Percentiles rank a stretch among this genome's conserved stretches.
These are phyloP conservation scores for Ceriops decandra DNA, from an alignment of 345 rosid species.

Conservation along the genomic window DNA sequence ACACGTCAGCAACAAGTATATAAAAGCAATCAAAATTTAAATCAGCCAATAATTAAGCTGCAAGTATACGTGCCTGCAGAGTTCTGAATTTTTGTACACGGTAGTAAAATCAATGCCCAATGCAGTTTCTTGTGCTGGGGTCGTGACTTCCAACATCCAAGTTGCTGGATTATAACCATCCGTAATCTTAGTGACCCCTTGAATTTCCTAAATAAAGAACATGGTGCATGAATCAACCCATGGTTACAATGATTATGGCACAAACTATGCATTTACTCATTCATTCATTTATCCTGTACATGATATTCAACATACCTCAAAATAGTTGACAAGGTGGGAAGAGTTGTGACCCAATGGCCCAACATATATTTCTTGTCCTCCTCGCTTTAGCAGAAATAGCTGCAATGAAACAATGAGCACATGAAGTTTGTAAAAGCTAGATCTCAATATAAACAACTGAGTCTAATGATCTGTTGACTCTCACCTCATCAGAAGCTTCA, in stretches of 20 bases:
- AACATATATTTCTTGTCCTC: slow-evolving; percentile 66
- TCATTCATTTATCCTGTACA: too few species aligned
- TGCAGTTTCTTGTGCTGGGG: slow-evolving; percentile 48
- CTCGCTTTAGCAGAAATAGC: slow-evolving; percentile 60
- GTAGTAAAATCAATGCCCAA: slow-evolving; percentile 54
- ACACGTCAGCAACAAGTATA: background rate
- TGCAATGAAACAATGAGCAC: slow-evolving; percentile 18
- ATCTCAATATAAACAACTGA: background rate
- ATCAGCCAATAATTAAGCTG: background rate
- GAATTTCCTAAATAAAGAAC: slow-evolving; percentile 34
- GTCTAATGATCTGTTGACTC: background rate
- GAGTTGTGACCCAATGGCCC: slow-evolving; percentile 67
- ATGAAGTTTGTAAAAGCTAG: too few species aligned
- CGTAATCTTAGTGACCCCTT: slow-evolving; percentile 50
- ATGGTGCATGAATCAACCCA: too few species aligned
- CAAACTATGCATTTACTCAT: too few species aligned
- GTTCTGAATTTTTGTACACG: slow-evolving; percentile 45
- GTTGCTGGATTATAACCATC: slow-evolving; percentile 74
- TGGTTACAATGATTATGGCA: too few species aligned
- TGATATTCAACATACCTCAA: slow-evolving; percentile 39
- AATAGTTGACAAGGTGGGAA: slow-evolving; percentile 45
- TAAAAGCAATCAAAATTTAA: background rate
- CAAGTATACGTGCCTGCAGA: slow-evolving; percentile 33
- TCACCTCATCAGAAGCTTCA: slow-evolving; percentile 94
- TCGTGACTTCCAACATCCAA: slow-evolving; percentile 75